Evolutionary conservation across 805 yeast species (phyloP).

Genomic region (Brettanomyces custersianus): DNA sequence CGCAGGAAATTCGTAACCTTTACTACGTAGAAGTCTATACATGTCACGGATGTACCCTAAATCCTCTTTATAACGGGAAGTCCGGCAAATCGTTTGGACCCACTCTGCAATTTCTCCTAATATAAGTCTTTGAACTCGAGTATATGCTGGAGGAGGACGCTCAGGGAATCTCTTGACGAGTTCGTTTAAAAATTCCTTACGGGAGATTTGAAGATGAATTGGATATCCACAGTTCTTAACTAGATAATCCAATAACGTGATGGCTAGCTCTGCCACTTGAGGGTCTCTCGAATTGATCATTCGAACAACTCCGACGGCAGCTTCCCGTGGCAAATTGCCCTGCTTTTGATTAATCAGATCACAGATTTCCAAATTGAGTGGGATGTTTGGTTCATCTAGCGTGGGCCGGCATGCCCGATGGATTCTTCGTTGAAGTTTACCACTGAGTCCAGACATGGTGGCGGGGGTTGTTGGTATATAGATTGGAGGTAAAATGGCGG

Average conservation of each 20-base stretch:
- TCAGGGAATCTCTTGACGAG: conserved; percentile 91
- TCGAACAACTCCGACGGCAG: conserved; percentile 78
- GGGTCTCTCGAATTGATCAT: conserved; percentile 76
- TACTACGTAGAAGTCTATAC: conserved; percentile 83
- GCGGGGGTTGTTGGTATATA: too few species aligned
- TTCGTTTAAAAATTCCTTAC: conserved; percentile 91
- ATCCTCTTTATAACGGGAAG: conserved; percentile 85
- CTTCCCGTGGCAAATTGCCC: conserved; percentile 86
- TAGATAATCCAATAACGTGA: conserved; percentile 66
- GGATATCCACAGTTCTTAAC: conserved; percentile 99
- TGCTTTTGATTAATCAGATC: conserved; percentile 90
- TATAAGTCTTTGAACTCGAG: conserved; percentile 75
- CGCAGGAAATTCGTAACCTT: conserved; percentile 92
- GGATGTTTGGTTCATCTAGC: conserved; percentile 77
- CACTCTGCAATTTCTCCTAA: conserved; percentile 93
- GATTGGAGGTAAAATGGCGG: too few species aligned
- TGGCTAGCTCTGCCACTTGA: conserved; percentile 75
- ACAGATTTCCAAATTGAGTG: conserved; percentile 83
- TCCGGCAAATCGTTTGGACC: conserved; percentile 90
- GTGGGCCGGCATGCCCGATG: conserved; percentile 81
- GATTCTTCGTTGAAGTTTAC: conserved; percentile 28
- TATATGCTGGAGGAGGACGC: conserved; percentile 79
- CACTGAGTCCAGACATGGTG: conserved; percentile 27
- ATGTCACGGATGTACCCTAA: conserved; percentile 87
- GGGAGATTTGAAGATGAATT: conserved; percentile 85